These are phyloP conservation scores for Cerioporus squamosus DNA, from an alignment of 1,284 basidiomycete genomes.

Conservation along the genomic window DNA sequence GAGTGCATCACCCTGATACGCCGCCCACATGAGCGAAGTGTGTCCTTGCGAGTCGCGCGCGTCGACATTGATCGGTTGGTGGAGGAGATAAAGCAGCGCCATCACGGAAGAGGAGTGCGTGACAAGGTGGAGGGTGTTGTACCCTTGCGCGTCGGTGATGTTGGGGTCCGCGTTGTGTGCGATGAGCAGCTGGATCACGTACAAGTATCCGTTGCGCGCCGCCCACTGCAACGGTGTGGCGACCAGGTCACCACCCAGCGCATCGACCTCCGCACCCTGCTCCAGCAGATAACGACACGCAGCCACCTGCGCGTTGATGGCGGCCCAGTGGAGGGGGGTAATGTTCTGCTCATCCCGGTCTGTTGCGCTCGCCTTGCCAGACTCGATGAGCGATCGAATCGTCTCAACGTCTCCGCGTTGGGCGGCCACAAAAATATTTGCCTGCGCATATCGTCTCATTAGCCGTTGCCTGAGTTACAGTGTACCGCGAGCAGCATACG, in stretches of 20 bases:
- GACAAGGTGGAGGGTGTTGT: constrained; percentile 94
- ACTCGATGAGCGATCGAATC: constrained; percentile 73
- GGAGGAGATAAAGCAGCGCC: constrained; percentile 91
- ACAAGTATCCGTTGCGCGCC: constrained; percentile 93
- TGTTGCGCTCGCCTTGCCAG: constrained; percentile 74
- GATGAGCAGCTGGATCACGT: constrained; percentile 91
- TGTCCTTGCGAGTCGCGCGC: constrained; percentile 91
- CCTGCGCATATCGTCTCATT: constrained; percentile 24
- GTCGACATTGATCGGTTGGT: constrained; percentile 90
- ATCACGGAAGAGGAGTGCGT: constrained; percentile 95
- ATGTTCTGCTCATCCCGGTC: constrained; percentile 91
- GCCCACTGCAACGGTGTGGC: constrained; percentile 99
- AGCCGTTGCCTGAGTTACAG: neutral
- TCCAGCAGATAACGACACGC: constrained; percentile 86
- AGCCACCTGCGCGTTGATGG: constrained; percentile 88
- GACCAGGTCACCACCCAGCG: constrained; percentile 92
- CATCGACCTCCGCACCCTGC: constrained; percentile 94
- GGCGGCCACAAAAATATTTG: constrained; percentile 82
- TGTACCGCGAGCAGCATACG: constrained; percentile 3
- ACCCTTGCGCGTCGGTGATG: constrained; percentile 91
- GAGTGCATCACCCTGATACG: constrained; percentile 97
- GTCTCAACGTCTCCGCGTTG: constrained; percentile 84
- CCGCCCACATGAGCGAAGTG: constrained; percentile 98
- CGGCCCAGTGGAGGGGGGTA: constrained; percentile 96
- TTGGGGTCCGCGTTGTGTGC: constrained; percentile 91